Base-by-base conservation (phyloP, 495 filamentous ascomycete species). In the Talaromyces wortmannii region DNA sequence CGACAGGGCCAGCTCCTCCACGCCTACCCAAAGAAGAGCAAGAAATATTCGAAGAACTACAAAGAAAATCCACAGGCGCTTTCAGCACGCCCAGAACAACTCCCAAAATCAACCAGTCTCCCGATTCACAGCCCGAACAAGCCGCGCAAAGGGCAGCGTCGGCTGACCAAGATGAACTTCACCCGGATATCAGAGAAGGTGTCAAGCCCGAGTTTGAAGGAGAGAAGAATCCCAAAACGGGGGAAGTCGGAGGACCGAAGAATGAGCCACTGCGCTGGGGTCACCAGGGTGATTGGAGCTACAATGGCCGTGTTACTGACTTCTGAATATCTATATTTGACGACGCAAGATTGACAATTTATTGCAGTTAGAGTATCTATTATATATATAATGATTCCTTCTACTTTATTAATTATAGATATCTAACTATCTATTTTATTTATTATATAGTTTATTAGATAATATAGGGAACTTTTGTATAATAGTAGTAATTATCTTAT, bases 161-260 rank as follows among this genome's bases (percentile, higher is more conserved):
- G 23, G 1, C 23, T 4, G 23, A 23, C 4, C 23, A 80, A 46
- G 77, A 80, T 56, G 80, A 88, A 55, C 61, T 88, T 6, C 88
- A 91, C 64, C 87, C 87, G 0, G 82, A 91, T 75, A 69, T 85
- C 49, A 69, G 83, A 40, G 67, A 78, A 57, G 91, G 92, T 16
- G 84, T 90, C 46, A 78, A 82, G 67, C 94, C 94, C 3, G 94
- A 97, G 69, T 98, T 98, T 63, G 89, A 95, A 61, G 94, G 94
- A 42, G 90, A 97, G 42, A 78, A 76, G 55, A 97, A 98, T 64
- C 94, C 94, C 2, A 87, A 87, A 75, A 98, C 94, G 3, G 95
- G 95, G n/a, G 94, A 97, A 74, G 79, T 95, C 45, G 94, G 92
- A 6, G 94, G 94, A 12, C 94, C 94, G 15, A 98, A 97, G 82